Evolutionary conservation across 495 filamentous ascomycete genomes (phyloP).

Genomic region (Penicillium fimorum): DNA sequence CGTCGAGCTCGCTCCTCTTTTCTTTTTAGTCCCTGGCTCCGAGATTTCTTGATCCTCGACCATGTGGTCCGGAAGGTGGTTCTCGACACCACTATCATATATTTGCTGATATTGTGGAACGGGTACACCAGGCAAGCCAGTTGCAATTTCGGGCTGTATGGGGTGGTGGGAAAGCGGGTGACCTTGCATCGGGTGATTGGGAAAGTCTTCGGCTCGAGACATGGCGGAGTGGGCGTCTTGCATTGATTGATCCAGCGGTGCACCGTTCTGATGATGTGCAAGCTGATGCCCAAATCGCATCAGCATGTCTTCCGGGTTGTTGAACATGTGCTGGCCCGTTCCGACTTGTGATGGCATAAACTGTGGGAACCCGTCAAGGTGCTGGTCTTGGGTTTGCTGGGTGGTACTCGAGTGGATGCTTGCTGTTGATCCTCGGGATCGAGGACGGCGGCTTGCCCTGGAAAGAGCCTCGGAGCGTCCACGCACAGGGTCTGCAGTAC

Average conservation of each 20-base stretch:
- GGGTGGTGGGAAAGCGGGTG: constrained; percentile 44
- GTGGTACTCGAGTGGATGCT: constrained; percentile 70
- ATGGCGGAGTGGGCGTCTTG: constrained; percentile 50
- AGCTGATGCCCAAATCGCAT: constrained; percentile 57
- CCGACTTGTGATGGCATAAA: constrained; percentile 56
- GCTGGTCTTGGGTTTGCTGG: constrained; percentile 64
- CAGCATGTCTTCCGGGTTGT: constrained; percentile 64
- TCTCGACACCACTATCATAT: constrained; percentile 64
- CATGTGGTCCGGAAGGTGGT: constrained; percentile 59
- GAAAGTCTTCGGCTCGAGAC: constrained; percentile 45
- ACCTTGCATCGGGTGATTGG: constrained; percentile 49
- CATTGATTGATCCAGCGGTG: constrained; percentile 50
- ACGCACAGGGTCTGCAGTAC: constrained; percentile 48
- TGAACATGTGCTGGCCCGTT: constrained; percentile 48
- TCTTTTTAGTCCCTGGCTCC: constrained; percentile 61
- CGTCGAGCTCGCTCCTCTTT: constrained; percentile 66
- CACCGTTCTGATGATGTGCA: constrained; percentile 52
- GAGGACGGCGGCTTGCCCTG: constrained; percentile 61
- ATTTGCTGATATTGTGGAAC: constrained; percentile 58
- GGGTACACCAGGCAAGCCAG: constrained; percentile 31
- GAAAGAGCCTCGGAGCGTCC: constrained; percentile 62
- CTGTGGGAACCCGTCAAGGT: constrained; percentile 49
- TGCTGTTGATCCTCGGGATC: constrained; percentile 82
- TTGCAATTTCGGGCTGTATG: constrained; percentile 32
- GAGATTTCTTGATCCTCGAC: constrained; percentile 65